Percentiles rank a stretch among this genome's conserved stretches.
phyloP scores from a whole-genome alignment of 2,329 filamentous ascomycete species.

The Penicillium sp. region DNA sequence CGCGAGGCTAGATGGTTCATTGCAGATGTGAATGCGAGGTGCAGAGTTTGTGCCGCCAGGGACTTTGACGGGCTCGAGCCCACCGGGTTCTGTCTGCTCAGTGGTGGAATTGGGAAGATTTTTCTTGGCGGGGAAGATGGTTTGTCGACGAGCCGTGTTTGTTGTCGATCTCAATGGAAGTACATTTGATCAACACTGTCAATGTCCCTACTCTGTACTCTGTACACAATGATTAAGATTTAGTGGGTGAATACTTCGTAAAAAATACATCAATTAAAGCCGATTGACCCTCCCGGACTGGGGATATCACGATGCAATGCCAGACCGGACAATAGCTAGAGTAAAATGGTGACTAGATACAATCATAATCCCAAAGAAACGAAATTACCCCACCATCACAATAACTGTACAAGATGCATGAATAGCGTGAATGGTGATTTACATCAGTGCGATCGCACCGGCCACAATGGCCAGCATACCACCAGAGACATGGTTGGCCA shows the following conservation, averaged over 20 bases:
- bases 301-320: neutral
- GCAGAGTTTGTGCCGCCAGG: neutral
- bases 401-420: slow-evolving; percentile 1
- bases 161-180: no score
- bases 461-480: slow-evolving; percentile 34
- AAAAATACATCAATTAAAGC: slow-evolving; percentile 3
- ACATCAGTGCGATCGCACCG: slow-evolving; percentile 33
- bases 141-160: neutral
- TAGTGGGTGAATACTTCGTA: no score
- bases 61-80: no score
- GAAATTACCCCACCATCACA: neutral
- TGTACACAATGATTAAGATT: no score
- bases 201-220: no score
- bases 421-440: slow-evolving; percentile 12
- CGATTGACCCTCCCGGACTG: neutral
- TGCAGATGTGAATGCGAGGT: neutral
- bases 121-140: neutral
- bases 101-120: neutral
- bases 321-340: slow-evolving; percentile 2
- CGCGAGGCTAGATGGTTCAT: neutral
- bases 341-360: neutral
- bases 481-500: slow-evolving; percentile 31
- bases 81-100: no score
- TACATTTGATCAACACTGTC: no score
- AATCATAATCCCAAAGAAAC: slow-evolving; percentile 1